These are phyloP conservation scores for Schwanniomyces yamadae DNA, from an alignment of 805 yeast genomes.

Conservation along the genomic window DNA sequence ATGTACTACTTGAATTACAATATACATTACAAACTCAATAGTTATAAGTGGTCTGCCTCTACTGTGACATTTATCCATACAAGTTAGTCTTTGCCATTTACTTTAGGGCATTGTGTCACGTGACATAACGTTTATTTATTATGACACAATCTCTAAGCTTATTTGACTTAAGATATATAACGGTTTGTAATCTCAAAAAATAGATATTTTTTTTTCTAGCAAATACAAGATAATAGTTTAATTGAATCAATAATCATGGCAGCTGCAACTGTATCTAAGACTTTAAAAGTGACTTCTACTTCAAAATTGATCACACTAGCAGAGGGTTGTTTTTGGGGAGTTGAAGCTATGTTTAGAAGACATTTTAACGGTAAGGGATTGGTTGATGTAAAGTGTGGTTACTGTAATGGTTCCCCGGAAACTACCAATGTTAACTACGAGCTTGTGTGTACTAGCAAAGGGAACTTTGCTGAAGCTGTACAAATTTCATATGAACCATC, in stretches of 20 bases:
- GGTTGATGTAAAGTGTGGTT: conserved; percentile 82
- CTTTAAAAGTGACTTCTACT: conserved; percentile 32
- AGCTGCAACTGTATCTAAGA: conserved; percentile 28
- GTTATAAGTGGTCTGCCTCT: too few species aligned
- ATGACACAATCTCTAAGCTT: too few species aligned
- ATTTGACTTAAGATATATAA: too few species aligned
- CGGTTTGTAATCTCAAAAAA: too few species aligned
- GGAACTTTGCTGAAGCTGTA: conserved; percentile 76
- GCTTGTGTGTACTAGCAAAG: conserved; percentile 73
- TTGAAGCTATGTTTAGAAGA: conserved; percentile 77
- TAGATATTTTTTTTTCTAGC: too few species aligned
- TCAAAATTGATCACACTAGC: conserved; percentile 43
- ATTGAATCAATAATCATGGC: conserved; percentile 7
- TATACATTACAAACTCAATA: too few species aligned
- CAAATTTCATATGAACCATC: conserved; percentile 82
- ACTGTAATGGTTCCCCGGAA: conserved; percentile 78
- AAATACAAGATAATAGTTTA: too few species aligned
- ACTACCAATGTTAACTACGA: conserved; percentile 46
- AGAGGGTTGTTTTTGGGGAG: conserved; percentile 85
- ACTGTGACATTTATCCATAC: too few species aligned
- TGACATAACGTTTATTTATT: conserved; percentile 1
- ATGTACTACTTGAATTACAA: too few species aligned
- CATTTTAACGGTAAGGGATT: conserved; percentile 64
- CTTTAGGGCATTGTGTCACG: not conserved
- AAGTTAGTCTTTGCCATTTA: not conserved